phyloP scores from a whole-genome alignment of 805 yeast genomes.

The Metschnikowia lunata region DNA sequence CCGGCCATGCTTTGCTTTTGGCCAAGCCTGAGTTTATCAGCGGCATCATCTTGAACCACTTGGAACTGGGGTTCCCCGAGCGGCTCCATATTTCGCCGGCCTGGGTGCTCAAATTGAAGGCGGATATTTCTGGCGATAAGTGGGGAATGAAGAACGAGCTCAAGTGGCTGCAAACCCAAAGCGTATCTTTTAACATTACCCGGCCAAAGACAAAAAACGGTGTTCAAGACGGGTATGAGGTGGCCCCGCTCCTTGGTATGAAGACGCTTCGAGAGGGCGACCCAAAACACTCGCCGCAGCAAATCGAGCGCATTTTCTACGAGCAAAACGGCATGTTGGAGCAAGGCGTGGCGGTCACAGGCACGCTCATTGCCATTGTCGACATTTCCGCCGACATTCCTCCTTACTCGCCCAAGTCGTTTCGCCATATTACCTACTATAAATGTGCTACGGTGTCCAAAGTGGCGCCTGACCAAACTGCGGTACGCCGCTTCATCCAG shows the following conservation, averaged over 20 bases:
- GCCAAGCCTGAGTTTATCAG: slow-evolving; percentile 61
- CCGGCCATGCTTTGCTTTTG: slow-evolving; percentile 64
- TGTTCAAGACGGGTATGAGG: slow-evolving; percentile 23
- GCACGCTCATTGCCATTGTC: slow-evolving; percentile 50
- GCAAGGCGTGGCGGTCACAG: slow-evolving; percentile 25
- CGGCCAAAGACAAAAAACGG: slow-evolving; percentile 11
- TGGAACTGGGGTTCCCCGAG: slow-evolving; percentile 45
- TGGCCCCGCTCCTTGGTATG: slow-evolving; percentile 60
- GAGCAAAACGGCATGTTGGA: slow-evolving; percentile 12
- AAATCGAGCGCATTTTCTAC: slow-evolving; percentile 45
- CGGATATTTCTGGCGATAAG: slow-evolving; percentile 61
- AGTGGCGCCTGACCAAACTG: slow-evolving; percentile 61
- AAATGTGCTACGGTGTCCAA: slow-evolving; percentile 77
- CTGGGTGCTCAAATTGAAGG: slow-evolving; percentile 66
- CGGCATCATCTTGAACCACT: slow-evolving; percentile 56
- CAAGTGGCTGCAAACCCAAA: slow-evolving; percentile 59
- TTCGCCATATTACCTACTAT: slow-evolving; percentile 51
- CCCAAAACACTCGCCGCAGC: slow-evolving; percentile 51
- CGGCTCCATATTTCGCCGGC: slow-evolving; percentile 55
- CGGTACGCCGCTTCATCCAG: slow-evolving; percentile 53
- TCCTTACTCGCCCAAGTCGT: slow-evolving; percentile 60
- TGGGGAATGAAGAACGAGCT: slow-evolving; percentile 77
- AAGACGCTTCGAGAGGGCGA: slow-evolving; percentile 70
- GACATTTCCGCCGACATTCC: slow-evolving; percentile 71
- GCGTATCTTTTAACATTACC: slow-evolving; percentile 45